A percentile compares a stretch with the other conserved stretches of the same genome.
Conservation (phyloP, 176 grass and related monocot genomes). For the Triticum dicoccoides region DNA sequence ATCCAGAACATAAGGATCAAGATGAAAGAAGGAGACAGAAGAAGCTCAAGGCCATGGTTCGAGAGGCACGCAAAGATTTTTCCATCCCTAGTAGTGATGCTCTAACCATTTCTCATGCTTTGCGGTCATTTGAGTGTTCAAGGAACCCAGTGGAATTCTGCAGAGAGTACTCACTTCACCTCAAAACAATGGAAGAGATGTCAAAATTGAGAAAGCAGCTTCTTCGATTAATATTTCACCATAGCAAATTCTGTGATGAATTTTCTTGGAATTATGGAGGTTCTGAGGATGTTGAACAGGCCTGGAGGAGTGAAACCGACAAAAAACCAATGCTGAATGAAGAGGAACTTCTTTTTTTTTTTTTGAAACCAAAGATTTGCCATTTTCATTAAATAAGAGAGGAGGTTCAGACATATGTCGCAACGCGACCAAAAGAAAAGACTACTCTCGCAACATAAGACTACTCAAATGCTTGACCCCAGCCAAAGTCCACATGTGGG, state of each 20-base stretch:
- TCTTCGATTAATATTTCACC: conserved; percentile 70
- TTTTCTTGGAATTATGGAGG: conserved; percentile 74
- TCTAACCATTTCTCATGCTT: conserved; percentile 70
- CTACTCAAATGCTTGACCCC: too few relatives aligned
- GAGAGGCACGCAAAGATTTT: conserved; percentile 54
- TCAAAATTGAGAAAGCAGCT: conserved; percentile 96
- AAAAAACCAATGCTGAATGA: conserved; percentile 61
- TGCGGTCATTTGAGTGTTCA: conserved; percentile 74
- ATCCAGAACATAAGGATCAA: conserved; percentile 27
- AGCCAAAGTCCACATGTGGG: too few relatives aligned
- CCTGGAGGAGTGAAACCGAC: conserved; percentile 54
- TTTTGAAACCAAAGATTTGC: too few relatives aligned
- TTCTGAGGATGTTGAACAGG: conserved; percentile 63
- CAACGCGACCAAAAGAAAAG: too few relatives aligned
- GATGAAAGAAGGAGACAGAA: conserved; percentile 51
- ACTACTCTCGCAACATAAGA: too few relatives aligned
- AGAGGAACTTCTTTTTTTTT: conserved; percentile 53
- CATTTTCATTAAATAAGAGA: too few relatives aligned
- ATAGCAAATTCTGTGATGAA: conserved; percentile 53
- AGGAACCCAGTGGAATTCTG: conserved; percentile 69
- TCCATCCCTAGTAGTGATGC: conserved; percentile 79
- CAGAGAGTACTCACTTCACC: conserved; percentile 69
- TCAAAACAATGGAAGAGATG: conserved; percentile 98
- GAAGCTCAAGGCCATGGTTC: conserved; percentile 51
- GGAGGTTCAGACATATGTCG: too few relatives aligned